phyloP scores from a whole-genome alignment of 1,284 basidiomycete species.

The Phylloboletellus chloephorus region DNA sequence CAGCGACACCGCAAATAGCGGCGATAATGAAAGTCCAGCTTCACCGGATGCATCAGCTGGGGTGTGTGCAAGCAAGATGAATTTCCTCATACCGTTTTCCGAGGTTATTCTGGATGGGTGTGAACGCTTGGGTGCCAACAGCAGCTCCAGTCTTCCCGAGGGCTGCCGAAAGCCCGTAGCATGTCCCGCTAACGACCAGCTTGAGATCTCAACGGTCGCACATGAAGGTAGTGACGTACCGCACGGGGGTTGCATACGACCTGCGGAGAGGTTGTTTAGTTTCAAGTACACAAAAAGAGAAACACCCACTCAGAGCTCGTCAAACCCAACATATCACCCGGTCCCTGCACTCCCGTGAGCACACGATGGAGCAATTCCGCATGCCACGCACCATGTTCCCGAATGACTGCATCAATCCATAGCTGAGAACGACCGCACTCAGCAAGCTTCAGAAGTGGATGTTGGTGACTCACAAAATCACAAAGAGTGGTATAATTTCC shows the following conservation, averaged over 20 bases:
- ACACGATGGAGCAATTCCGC: not conserved
- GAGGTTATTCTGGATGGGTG: conserved; percentile 64
- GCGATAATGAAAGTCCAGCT: conserved; percentile 71
- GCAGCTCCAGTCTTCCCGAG: conserved; percentile 75
- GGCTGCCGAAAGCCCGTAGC: conserved; percentile 67
- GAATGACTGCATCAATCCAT: conserved; percentile 62
- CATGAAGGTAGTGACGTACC: conserved; percentile 33
- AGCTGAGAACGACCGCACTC: conserved; percentile 35
- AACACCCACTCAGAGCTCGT: conserved; percentile 56
- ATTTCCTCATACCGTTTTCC: conserved; percentile 47
- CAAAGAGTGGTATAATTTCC: conserved; percentile 59
- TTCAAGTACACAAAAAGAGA: conserved; percentile 5
- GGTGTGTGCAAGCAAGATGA: not conserved
- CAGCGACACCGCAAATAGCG: conserved; percentile 60
- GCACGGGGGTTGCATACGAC: conserved; percentile 63
- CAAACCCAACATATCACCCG: conserved; percentile 69
- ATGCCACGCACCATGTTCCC: conserved; percentile 52
- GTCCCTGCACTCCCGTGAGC: conserved; percentile 43
- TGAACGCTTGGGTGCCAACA: conserved; percentile 72
- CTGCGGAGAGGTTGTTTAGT: conserved; percentile 24
- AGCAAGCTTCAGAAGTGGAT: conserved; percentile 5
- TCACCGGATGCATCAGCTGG: conserved; percentile 13
- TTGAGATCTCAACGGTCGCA: not conserved
- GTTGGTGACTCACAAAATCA: conserved; percentile 49
- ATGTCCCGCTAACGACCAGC: conserved; percentile 46